A percentile compares a stretch with the other conserved stretches of the same genome.
Conservation (phyloP, 805 yeast species). For the Hanseniaspora occidentalis region DNA sequence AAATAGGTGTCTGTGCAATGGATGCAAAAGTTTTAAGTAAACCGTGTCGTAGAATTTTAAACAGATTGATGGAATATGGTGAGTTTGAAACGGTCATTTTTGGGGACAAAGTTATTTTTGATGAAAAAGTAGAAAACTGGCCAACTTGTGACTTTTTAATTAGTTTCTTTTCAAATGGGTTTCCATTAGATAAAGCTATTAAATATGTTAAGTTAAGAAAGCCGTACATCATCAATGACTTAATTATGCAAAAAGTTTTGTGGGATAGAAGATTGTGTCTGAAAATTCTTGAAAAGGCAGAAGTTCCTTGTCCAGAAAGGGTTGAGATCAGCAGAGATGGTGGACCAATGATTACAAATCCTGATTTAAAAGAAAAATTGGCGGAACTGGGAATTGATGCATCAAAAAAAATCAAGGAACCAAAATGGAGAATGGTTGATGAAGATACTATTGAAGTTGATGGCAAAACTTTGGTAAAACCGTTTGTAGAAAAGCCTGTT, state of each 20-base stretch:
- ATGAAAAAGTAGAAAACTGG: conserved; percentile 92
- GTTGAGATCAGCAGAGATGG: conserved; percentile 91
- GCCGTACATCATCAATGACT: conserved; percentile 82
- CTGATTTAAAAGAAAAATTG: conserved; percentile 46
- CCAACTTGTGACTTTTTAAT: conserved; percentile 95
- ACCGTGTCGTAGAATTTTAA: conserved; percentile 86
- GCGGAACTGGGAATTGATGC: conserved; percentile 44
- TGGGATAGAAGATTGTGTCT: conserved; percentile 95
- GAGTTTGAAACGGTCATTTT: conserved; percentile 94
- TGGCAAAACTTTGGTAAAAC: conserved; percentile 64
- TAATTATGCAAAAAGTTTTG: conserved; percentile 81
- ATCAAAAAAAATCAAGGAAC: conserved; percentile 38
- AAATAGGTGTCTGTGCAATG: conserved; percentile 98
- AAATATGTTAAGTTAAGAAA: conserved; percentile 77
- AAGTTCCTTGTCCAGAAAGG: conserved; percentile 85
- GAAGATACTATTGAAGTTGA: conserved; percentile 71
- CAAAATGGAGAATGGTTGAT: conserved; percentile 76
- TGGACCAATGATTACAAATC: conserved; percentile 72
- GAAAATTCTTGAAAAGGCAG: conserved; percentile 58
- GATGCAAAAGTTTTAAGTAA: conserved; percentile 91
- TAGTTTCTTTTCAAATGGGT: conserved; percentile 89
- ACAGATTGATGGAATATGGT: conserved; percentile 78
- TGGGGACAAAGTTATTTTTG: conserved; percentile 93
- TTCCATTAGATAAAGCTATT: conserved; percentile 93
- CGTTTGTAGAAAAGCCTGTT: conserved; percentile 96